Percentiles rank a stretch among this genome's conserved stretches.
Conservation (phyloP, 2,329 filamentous ascomycete genomes). For the Colletotrichum cuscutae region DNA sequence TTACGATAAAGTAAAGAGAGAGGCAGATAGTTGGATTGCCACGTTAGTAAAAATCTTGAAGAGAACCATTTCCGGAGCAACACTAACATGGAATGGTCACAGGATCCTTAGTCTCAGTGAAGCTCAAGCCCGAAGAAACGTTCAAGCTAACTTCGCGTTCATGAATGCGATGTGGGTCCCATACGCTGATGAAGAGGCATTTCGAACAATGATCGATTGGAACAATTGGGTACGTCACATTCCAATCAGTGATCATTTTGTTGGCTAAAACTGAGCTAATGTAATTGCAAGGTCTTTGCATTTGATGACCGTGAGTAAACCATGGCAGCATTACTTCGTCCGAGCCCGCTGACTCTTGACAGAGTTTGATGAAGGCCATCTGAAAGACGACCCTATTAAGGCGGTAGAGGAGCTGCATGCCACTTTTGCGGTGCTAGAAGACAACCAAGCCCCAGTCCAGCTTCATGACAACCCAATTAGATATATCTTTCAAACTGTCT, state of each 20-base stretch:
- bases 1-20: background rate
- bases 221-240: background rate
- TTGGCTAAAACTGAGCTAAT: background rate
- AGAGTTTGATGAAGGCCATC: background rate
- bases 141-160: background rate
- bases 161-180: background rate
- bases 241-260: background rate
- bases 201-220: background rate
- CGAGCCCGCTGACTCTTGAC: background rate
- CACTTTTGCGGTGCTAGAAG: background rate
- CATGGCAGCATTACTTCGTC: fast-evolving
- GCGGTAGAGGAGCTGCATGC: background rate
- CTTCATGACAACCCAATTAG: background rate
- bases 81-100: no score
- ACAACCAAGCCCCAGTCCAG: background rate
- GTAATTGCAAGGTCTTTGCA: background rate
- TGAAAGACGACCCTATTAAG: background rate
- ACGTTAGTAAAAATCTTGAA: background rate
- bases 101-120: background rate
- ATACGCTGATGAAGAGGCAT: background rate
- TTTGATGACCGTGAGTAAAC: background rate
- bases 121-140: background rate
- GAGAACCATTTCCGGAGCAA: no score
- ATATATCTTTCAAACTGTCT: background rate
- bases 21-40: background rate